Percentiles rank a stretch among this genome's conserved stretches.
phyloP scores from a whole-genome alignment of 179 eudicot species.

The Gypsophila paniculata region DNA sequence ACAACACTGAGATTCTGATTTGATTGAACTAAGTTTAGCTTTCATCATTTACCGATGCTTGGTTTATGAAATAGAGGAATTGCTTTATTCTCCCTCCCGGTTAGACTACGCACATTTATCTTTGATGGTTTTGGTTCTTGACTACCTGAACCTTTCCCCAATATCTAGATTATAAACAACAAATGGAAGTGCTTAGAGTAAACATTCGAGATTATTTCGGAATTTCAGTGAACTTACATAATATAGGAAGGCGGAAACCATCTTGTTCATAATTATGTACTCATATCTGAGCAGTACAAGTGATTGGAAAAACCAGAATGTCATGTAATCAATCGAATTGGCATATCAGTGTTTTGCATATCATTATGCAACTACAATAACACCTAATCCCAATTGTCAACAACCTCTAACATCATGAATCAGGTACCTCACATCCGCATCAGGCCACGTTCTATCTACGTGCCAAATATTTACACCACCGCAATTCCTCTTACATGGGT shows the following conservation, averaged over 20 bases:
- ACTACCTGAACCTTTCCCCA: too few relatives aligned
- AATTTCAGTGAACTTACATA: too few relatives aligned
- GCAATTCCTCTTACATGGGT: not conserved
- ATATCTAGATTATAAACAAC: too few relatives aligned
- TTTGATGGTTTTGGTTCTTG: too few relatives aligned
- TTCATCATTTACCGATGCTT: not conserved
- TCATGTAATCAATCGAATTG: not conserved
- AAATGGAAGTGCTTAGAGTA: not conserved
- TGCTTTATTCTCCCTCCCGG: too few relatives aligned
- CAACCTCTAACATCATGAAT: not conserved
- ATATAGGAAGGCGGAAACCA: not conserved
- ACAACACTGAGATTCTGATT: not conserved
- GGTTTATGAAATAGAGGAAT: too few relatives aligned
- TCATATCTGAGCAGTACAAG: not conserved
- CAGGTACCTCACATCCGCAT: not conserved
- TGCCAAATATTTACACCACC: conserved; percentile 4
- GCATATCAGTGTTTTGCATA: not conserved
- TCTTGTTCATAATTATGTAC: not conserved
- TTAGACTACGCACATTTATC: not conserved
- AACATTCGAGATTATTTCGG: not conserved
- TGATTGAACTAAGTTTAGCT: not conserved
- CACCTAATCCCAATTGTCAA: not conserved
- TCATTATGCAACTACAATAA: not conserved
- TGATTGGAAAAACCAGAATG: not conserved
- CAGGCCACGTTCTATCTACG: not conserved